Evolutionary conservation across 2,329 filamentous ascomycete genomes (phyloP).

Genomic region (Grosmannia serpens): DNA sequence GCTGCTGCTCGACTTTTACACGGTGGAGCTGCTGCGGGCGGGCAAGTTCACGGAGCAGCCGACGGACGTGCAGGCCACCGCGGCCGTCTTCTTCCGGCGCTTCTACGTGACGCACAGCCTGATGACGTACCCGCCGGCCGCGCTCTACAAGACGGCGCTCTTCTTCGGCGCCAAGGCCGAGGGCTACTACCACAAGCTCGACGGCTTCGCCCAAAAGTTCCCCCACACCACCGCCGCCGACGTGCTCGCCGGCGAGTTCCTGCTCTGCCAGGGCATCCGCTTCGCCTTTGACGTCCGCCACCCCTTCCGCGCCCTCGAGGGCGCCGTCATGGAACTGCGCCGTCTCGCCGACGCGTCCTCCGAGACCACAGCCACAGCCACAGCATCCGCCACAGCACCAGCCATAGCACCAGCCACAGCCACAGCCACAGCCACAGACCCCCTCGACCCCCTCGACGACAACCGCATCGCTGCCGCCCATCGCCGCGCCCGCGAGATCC

Average conservation of each 20-base stretch:
- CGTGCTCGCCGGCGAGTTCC: conserved; percentile 82
- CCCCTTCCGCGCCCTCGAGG: conserved; percentile 79
- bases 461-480: conserved; percentile 51
- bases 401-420: not conserved
- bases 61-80: conserved; percentile 54
- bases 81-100: conserved; percentile 78
- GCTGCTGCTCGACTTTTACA: conserved; percentile 69
- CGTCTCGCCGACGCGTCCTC: conserved; percentile 46
- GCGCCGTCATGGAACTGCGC: conserved; percentile 71
- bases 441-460: conserved; percentile 17
- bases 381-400: no score
- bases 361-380: no score
- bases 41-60: conserved; percentile 41
- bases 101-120: conserved; percentile 94
- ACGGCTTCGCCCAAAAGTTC: conserved; percentile 54
- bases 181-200: conserved; percentile 48
- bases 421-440: not conserved
- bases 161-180: conserved; percentile 94
- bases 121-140: conserved; percentile 90
- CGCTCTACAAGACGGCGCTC: conserved; percentile 78
- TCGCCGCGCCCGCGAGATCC: conserved; percentile 56
- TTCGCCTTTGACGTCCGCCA: conserved; percentile 92
- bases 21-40: conserved; percentile 44
- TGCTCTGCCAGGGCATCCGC: conserved; percentile 81
- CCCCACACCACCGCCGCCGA: conserved; percentile 64